These are phyloP conservation scores for Phalaenopsis equestris DNA, from an alignment of 106 monocot species.

Conservation along the genomic window DNA sequence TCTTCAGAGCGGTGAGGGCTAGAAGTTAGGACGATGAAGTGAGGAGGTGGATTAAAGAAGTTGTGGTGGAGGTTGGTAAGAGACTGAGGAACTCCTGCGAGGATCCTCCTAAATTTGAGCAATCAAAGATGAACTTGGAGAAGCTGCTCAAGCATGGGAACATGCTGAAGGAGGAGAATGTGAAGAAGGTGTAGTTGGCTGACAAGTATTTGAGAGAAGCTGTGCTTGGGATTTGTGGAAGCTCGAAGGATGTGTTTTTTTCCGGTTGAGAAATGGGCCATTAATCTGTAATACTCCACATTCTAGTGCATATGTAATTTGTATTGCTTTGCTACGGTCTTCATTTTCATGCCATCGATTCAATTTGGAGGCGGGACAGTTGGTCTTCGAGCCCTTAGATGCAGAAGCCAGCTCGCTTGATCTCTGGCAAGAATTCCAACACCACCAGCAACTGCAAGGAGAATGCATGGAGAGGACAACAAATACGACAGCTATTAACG, in stretches of 20 bases:
- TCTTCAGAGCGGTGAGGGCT: constrained; percentile 89
- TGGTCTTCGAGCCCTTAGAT: too few species aligned
- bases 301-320: background rate
- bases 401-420: too few species aligned
- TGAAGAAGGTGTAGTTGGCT: constrained; percentile 94
- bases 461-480: too few species aligned
- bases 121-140: constrained; percentile 77
- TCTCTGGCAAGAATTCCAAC: too few species aligned
- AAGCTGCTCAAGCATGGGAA: constrained; percentile 87
- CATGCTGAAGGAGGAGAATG: constrained; percentile 95
- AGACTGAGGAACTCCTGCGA: constrained; percentile 73
- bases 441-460: too few species aligned
- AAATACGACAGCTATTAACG: too few species aligned
- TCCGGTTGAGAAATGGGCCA: background rate
- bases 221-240: constrained; percentile 45
- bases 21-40: constrained; percentile 95
- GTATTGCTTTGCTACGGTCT: too few species aligned
- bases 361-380: too few species aligned
- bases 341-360: too few species aligned
- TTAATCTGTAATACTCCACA: background rate
- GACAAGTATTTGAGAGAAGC: constrained; percentile 90
- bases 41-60: constrained; percentile 66
- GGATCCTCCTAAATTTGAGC: constrained; percentile 63
- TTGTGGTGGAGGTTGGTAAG: constrained; percentile 63
- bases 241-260: background rate